Percentiles rank a stretch among this genome's conserved stretches.
These are phyloP conservation scores for Deinandra increscens DNA, from an alignment of 129 eudicot genomes.

Conservation along the genomic window DNA sequence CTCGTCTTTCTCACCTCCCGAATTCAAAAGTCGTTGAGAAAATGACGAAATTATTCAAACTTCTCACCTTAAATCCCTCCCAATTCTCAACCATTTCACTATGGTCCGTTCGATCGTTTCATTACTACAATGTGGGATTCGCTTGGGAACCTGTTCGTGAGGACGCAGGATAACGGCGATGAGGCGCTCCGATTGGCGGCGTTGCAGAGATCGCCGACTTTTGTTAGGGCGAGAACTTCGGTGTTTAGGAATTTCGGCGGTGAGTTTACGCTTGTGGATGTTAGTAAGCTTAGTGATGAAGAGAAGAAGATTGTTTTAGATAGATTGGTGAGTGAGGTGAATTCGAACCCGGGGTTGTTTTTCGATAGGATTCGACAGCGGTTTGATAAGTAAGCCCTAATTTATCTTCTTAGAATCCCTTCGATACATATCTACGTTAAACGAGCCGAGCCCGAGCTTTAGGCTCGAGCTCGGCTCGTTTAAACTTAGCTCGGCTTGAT, in stretches of 20 bases:
- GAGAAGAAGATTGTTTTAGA: constrained; percentile 69
- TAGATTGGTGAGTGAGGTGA: constrained; percentile 48
- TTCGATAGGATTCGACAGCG: constrained; percentile 67
- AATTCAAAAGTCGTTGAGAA: constrained; percentile 41
- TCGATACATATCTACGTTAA: no score
- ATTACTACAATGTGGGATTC: constrained; percentile 43
- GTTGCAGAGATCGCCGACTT: constrained; percentile 64
- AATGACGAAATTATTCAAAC: constrained; percentile 12
- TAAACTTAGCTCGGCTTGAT: no score
- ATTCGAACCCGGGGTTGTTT: constrained; percentile 58
- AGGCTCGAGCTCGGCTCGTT: no score
- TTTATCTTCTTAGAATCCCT: background rate
- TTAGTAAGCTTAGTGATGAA: constrained; percentile 50
- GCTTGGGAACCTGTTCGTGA: constrained; percentile 34
- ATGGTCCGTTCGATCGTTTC: constrained; percentile 12
- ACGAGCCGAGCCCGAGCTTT: no score
- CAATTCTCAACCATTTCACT: constrained; percentile 16
- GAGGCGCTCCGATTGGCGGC: constrained; percentile 76
- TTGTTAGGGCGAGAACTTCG: constrained; percentile 57
- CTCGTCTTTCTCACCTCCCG: constrained; percentile 16
- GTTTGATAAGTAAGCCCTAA: constrained; percentile 59
- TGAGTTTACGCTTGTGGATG: constrained; percentile 60
- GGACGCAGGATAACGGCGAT: constrained; percentile 42
- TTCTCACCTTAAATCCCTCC: constrained; percentile 25
- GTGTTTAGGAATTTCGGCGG: constrained; percentile 52